phyloP scores from a whole-genome alignment of 441 rosid genomes.

The Erysimum cheiri region DNA sequence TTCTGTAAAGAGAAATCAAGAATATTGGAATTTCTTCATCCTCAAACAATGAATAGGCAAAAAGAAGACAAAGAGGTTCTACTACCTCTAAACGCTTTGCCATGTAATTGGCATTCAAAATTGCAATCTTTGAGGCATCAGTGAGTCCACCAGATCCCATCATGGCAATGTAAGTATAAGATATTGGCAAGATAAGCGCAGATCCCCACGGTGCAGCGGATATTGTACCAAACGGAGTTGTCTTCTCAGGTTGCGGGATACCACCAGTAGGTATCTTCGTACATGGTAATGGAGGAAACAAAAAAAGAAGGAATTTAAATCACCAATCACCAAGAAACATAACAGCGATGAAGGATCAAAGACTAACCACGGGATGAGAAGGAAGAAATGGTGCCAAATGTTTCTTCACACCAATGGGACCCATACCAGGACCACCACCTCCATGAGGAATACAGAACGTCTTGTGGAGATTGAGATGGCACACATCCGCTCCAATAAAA shows the following conservation, averaged over 20 bases:
- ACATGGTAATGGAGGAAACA: slow-evolving; percentile 32
- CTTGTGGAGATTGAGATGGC: slow-evolving; percentile 97
- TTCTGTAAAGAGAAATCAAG: slow-evolving; percentile 53
- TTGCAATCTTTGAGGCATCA: slow-evolving; percentile 93
- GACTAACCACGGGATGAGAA: slow-evolving; percentile 92
- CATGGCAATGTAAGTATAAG: slow-evolving; percentile 94
- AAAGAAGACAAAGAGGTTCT: slow-evolving; percentile 18
- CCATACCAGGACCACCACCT: slow-evolving; percentile 99
- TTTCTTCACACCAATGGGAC: slow-evolving; percentile 96
- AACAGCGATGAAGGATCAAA: slow-evolving; percentile 30
- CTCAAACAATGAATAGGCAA: neutral
- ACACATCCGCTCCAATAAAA: slow-evolving; percentile 96
- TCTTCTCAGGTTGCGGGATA: slow-evolving; percentile 74
- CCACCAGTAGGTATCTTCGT: slow-evolving; percentile 80
- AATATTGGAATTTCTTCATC: slow-evolving; percentile 18
- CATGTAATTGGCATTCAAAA: slow-evolving; percentile 98
- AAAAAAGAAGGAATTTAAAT: slow-evolving; percentile 22
- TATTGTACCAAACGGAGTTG: slow-evolving; percentile 82
- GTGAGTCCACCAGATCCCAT: slow-evolving; percentile 98
- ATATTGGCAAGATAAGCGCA: slow-evolving; percentile 94
- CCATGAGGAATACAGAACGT: slow-evolving; percentile 98
- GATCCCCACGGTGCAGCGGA: slow-evolving; percentile 99
- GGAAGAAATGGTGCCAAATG: slow-evolving; percentile 96
- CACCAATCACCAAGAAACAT: slow-evolving; percentile 31
- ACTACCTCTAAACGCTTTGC: slow-evolving; percentile 95